Evolutionary conservation across 164 flowering plant genomes (phyloP).

Genomic region (Buxus sempervirens): DNA sequence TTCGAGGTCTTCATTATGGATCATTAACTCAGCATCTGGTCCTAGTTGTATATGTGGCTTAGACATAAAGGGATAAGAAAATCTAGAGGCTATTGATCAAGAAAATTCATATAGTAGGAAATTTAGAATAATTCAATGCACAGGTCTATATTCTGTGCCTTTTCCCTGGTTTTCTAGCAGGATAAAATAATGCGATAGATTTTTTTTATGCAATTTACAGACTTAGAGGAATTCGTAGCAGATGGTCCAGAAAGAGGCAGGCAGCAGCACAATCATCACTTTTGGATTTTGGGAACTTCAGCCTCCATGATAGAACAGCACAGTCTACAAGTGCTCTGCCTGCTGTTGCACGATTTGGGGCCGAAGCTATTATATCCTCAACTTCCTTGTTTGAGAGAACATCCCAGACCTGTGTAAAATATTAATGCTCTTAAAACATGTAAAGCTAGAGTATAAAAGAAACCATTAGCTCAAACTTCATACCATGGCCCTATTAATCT

Average conservation of each 20-base stretch:
- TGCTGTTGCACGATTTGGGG: constrained; percentile 15
- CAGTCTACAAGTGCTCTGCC: constrained; percentile 21
- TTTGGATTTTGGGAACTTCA: constrained; percentile 19
- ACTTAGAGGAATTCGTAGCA: no score
- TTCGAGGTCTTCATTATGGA: no score
- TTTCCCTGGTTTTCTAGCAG: neutral
- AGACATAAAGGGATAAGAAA: no score
- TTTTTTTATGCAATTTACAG: neutral
- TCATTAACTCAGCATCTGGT: no score
- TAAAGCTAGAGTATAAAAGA: neutral
- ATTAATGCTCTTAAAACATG: neutral
- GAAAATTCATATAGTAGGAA: neutral
- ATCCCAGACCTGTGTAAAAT: constrained; percentile 26
- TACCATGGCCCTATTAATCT: no score
- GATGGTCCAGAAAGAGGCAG: constrained; percentile 25
- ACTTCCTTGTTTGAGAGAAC: constrained; percentile 29
- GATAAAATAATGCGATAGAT: neutral
- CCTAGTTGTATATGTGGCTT: no score
- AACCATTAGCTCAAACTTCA: neutral
- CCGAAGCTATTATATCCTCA: constrained; percentile 23
- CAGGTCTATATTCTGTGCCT: neutral
- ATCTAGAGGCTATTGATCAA: no score
- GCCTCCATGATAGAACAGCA: constrained; percentile 21
- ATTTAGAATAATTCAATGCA: neutral
- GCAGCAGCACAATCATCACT: constrained; percentile 20